phyloP scores from a whole-genome alignment of 805 yeast genomes.

The Candida rishiriensis region DNA sequence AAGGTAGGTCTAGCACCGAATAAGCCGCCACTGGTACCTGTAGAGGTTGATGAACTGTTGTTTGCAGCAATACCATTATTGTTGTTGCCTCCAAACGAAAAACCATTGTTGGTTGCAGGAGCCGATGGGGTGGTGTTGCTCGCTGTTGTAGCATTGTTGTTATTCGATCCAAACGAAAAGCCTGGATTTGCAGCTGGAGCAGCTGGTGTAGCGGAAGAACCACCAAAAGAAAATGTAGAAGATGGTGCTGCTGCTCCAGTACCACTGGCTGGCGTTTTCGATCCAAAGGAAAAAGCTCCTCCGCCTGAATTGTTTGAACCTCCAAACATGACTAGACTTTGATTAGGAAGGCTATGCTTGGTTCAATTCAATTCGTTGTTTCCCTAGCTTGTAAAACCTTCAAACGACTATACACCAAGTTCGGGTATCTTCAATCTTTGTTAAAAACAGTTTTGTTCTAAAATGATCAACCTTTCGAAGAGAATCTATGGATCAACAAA shows the following conservation, averaged over 20 bases:
- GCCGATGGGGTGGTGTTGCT: constrained; percentile 6
- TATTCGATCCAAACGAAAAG: constrained; percentile 11
- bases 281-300: constrained; percentile 6
- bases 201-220: not conserved
- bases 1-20: too few species aligned
- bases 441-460: too few species aligned
- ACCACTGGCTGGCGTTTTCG: too few species aligned
- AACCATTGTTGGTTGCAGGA: constrained; percentile 2
- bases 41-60: constrained; percentile 2
- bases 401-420: not conserved
- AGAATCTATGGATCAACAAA: not conserved
- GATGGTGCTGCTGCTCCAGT: too few species aligned
- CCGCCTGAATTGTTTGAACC: not conserved
- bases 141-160: not conserved
- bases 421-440: not conserved
- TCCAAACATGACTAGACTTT: constrained; percentile 8
- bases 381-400: not conserved
- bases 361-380: not conserved
- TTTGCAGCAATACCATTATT: not conserved
- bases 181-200: constrained; percentile 2
- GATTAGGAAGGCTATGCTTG: constrained; percentile 1
- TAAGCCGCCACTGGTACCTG: not conserved
- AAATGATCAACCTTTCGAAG: not conserved
- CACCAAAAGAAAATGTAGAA: too few species aligned
- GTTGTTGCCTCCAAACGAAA: constrained; percentile 14